Conservation (phyloP, 108 stramenopile species). For the Nannochloropsis oceanica region DNA sequence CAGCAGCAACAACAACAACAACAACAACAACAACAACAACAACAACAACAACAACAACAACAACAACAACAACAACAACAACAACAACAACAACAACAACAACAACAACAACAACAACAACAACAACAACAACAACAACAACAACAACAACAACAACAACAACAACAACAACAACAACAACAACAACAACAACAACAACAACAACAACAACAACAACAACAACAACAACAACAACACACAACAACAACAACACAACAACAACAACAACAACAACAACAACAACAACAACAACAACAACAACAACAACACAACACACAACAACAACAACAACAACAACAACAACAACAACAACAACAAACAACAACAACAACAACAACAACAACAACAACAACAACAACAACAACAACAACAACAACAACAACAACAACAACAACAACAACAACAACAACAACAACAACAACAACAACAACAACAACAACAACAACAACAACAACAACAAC, state of each 20-base stretch:
- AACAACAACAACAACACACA: neutral
- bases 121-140: neutral
- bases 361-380: neutral
- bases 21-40: neutral
- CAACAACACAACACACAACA: constrained; percentile 20
- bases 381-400: neutral
- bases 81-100: neutral
- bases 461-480: neutral
- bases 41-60: neutral
- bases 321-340: constrained; percentile 3
- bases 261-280: too few species aligned
- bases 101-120: neutral
- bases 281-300: neutral
- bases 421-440: neutral
- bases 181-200: neutral
- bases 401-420: neutral
- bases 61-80: neutral
- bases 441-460: neutral
- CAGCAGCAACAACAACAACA: neutral
- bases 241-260: too few species aligned
- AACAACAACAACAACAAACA: neutral
- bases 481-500: neutral
- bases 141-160: neutral
- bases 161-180: neutral
- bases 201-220: neutral